A percentile compares a stretch with the other conserved stretches of the same genome.
phyloP scores from a whole-genome alignment of 1,284 basidiomycete genomes.

The Leccinum griseonigrum region DNA sequence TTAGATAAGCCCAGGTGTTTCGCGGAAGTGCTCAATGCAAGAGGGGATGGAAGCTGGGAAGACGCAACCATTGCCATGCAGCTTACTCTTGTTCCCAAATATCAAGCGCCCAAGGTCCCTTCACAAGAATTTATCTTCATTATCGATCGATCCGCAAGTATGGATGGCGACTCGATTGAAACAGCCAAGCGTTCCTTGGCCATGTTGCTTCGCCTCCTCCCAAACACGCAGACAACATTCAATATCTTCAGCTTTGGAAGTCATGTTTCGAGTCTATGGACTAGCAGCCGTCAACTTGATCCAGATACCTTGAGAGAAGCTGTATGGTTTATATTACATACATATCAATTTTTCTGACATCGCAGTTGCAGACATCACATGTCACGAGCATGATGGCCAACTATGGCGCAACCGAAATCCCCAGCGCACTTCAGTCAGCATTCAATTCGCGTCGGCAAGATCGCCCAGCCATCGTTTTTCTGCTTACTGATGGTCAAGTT shows the following conservation, averaged over 20 bases:
- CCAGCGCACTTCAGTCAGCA: constrained; percentile 34
- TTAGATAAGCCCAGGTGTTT: constrained; percentile 55
- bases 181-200: constrained; percentile 37
- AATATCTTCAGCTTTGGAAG: constrained; percentile 53
- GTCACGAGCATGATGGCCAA: constrained; percentile 41
- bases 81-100: constrained; percentile 50
- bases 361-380: constrained; percentile 25
- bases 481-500: constrained; percentile 54
- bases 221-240: constrained; percentile 33
- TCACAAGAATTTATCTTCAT: constrained; percentile 45
- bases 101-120: constrained; percentile 36
- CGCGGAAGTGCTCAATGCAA: constrained; percentile 40
- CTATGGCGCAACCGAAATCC: constrained; percentile 49
- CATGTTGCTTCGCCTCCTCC: constrained; percentile 36
- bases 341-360: constrained; percentile 1
- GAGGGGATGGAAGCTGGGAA: constrained; percentile 16
- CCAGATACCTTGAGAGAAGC: constrained; percentile 35
- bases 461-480: constrained; percentile 46
- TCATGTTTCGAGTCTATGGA: constrained; percentile 36
- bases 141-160: constrained; percentile 44
- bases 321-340: constrained; percentile 31
- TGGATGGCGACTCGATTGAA: constrained; percentile 31
- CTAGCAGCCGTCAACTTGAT: constrained; percentile 34
- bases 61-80: constrained; percentile 46
- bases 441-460: constrained; percentile 21